Percentiles rank a stretch among this genome's conserved stretches.
Conservation (phyloP, 108 stramenopile genomes). For the Cyclotella atomus region DNA sequence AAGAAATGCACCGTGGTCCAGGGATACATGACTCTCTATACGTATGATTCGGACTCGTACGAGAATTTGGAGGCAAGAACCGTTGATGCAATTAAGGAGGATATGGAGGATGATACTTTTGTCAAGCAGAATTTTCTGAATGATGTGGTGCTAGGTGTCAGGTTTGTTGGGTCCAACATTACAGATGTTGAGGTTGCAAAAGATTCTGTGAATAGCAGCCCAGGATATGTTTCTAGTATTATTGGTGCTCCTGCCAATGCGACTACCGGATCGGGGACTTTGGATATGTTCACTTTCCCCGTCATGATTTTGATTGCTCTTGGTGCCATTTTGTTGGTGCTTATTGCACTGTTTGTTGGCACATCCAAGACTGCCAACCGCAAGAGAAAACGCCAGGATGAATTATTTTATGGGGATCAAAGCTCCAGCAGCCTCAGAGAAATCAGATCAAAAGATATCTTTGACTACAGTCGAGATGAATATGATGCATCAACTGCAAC, state of each 20-base stretch:
- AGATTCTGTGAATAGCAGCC: not conserved
- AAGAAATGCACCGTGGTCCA: constrained; percentile 25
- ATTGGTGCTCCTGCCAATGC: not conserved
- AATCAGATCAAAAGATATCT: not conserved
- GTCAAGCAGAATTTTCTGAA: constrained; percentile 3
- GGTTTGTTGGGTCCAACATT: not conserved
- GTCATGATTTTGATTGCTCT: constrained; percentile 13
- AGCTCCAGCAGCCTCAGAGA: not conserved
- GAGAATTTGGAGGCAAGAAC: constrained; percentile 24
- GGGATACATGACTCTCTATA: constrained; percentile 22
- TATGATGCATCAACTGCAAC: too few relatives aligned
- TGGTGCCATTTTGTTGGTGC: constrained; percentile 1
- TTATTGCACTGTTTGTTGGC: constrained; percentile 3
- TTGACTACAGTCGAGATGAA: too few relatives aligned
- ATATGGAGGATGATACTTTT: not conserved
- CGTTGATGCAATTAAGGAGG: constrained; percentile 11
- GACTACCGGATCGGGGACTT: not conserved
- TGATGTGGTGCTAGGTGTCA: constrained; percentile 13
- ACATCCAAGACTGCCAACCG: constrained; percentile 15
- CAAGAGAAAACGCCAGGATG: not conserved
- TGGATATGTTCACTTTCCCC: constrained; percentile 1
- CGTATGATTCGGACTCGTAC: not conserved
- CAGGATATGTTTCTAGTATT: constrained; percentile 12
- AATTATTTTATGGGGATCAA: not conserved
- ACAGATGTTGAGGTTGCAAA: not conserved